Conservation (phyloP, 2,329 filamentous ascomycete species). For the Diaporthe ampelina region DNA sequence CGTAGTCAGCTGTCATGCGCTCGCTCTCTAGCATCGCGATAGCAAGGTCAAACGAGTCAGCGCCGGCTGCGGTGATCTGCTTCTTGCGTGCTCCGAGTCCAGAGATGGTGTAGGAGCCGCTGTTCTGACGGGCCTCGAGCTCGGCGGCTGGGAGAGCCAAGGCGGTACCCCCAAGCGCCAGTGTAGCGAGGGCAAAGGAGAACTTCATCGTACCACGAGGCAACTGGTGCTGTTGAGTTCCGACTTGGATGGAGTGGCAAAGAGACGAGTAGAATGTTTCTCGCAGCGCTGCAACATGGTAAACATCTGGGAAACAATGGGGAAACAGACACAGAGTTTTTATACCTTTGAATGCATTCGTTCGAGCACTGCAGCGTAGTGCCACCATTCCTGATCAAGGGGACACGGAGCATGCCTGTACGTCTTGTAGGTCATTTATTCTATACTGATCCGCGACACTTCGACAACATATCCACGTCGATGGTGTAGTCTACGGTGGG, state of each 20-base stretch:
- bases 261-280: neutral
- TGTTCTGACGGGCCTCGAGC: conserved; percentile 13
- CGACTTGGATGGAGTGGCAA: neutral
- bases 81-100: conserved; percentile 4
- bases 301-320: neutral
- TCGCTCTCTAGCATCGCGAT: conserved; percentile 12
- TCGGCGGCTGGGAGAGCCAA: conserved; percentile 4
- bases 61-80: neutral
- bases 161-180: neutral
- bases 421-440: conserved; percentile 1
- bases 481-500: conserved; percentile 14
- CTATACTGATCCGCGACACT: neutral
- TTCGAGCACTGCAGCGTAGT: neutral
- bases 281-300: neutral
- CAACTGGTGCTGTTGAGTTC: neutral
- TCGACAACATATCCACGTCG: conserved; percentile 17
- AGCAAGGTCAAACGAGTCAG: neutral
- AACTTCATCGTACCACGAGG: neutral
- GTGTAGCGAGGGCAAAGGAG: neutral
- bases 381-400: neutral
- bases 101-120: conserved; percentile 19
- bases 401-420: conserved; percentile 1
- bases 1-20: conserved; percentile 7
- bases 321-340: neutral
- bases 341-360: neutral